phyloP scores from a whole-genome alignment of 371 early-diverging fungal genomes.

The Dichotomocladium elegans region DNA sequence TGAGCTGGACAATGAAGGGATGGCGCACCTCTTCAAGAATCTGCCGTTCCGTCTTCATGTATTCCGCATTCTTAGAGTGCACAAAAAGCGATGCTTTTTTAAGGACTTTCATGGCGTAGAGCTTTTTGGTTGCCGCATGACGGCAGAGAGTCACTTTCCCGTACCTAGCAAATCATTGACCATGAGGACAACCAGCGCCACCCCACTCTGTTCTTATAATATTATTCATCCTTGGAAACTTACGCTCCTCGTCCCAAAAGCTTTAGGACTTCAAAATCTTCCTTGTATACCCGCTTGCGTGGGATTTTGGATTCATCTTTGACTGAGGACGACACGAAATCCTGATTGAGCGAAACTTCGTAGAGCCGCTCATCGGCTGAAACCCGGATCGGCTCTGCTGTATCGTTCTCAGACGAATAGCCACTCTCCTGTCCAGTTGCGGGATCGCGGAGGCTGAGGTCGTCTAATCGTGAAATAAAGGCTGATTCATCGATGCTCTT shows the following conservation, averaged over 20 bases:
- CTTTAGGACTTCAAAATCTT: constrained; percentile 89
- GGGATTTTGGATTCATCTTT: constrained; percentile 17
- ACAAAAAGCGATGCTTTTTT: constrained; percentile 81
- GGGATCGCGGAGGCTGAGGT: background rate
- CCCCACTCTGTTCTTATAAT: no score
- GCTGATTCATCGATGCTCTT: background rate
- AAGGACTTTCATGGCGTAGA: constrained; percentile 93
- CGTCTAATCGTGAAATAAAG: background rate
- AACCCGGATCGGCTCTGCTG: constrained; percentile 25
- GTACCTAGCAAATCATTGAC: constrained; percentile 24
- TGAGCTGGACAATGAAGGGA: constrained; percentile 95
- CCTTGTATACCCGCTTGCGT: constrained; percentile 58
- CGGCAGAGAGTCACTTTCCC: constrained; percentile 43
- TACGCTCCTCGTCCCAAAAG: constrained; percentile 95
- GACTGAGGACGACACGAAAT: constrained; percentile 36
- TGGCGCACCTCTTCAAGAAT: constrained; percentile 78
- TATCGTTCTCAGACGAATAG: constrained; percentile 37
- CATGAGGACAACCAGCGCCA: no score
- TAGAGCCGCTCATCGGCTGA: constrained; percentile 30
- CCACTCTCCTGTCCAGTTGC: constrained; percentile 23
- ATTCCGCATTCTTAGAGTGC: constrained; percentile 62
- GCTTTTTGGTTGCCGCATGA: constrained; percentile 21
- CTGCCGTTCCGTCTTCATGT: constrained; percentile 72
- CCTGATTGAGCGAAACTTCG: constrained; percentile 31
- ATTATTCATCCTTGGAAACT: constrained; percentile 4